phyloP scores from a whole-genome alignment of 805 yeast species.

The Isabelozyma gotoi region DNA sequence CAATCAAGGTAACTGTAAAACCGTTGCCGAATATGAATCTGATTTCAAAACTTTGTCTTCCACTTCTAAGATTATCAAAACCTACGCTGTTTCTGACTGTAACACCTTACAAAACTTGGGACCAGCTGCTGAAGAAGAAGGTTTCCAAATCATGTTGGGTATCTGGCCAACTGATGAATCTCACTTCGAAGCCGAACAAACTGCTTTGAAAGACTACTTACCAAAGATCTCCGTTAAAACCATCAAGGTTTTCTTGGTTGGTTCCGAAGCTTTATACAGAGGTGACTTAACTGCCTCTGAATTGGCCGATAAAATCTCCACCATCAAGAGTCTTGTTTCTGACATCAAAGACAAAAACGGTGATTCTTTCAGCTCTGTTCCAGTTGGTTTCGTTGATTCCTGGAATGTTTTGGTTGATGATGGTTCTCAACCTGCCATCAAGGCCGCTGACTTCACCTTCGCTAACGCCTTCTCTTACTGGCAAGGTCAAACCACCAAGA shows the following conservation, averaged over 20 bases:
- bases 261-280: constrained; percentile 95
- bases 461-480: constrained; percentile 98
- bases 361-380: constrained; percentile 63
- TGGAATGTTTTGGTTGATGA: constrained; percentile 92
- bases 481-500: constrained; percentile 90
- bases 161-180: constrained; percentile 91
- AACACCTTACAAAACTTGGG: constrained; percentile 81
- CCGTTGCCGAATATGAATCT: constrained; percentile 62
- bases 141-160: constrained; percentile 78
- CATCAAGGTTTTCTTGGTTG: constrained; percentile 79
- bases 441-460: constrained; percentile 80
- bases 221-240: constrained; percentile 70
- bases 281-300: constrained; percentile 73
- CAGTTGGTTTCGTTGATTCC: constrained; percentile 93
- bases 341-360: constrained; percentile 79
- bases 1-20: constrained; percentile 73
- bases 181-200: constrained; percentile 72
- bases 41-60: constrained; percentile 63
- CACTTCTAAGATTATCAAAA: constrained; percentile 69
- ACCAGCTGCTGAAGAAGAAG: constrained; percentile 79
- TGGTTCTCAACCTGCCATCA: constrained; percentile 63
- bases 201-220: constrained; percentile 67
- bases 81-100: constrained; percentile 93
- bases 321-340: constrained; percentile 58
- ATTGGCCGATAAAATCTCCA: constrained; percentile 66